Evolutionary conservation across 2,329 filamentous ascomycete species (phyloP).

Genomic region (Fusarium domesticum): DNA sequence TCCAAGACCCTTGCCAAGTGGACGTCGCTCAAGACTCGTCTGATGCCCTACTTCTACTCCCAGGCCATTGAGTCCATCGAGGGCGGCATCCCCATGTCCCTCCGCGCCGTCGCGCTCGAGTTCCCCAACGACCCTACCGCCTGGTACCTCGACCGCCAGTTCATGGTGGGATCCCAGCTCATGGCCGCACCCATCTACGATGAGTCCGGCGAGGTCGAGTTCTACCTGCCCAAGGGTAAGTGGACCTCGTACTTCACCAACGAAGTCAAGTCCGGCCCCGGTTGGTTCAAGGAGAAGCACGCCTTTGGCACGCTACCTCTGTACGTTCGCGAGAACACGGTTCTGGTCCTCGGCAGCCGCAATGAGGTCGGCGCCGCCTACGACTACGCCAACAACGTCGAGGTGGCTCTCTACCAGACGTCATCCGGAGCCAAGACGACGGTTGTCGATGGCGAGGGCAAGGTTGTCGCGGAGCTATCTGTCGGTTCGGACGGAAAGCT

Average conservation of each 20-base stretch:
- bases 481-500: constrained; percentile 41
- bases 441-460: constrained; percentile 44
- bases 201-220: constrained; percentile 60
- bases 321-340: constrained; percentile 53
- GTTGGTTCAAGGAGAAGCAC: constrained; percentile 60
- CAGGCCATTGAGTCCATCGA: constrained; percentile 42
- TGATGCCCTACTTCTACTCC: constrained; percentile 52
- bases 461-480: constrained; percentile 38
- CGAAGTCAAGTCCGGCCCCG: constrained; percentile 47
- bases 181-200: constrained; percentile 64
- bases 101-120: constrained; percentile 65
- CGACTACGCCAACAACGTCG: constrained; percentile 46
- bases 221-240: constrained; percentile 56
- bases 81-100: constrained; percentile 57
- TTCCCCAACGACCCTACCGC: constrained; percentile 68
- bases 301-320: constrained; percentile 57
- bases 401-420: constrained; percentile 46
- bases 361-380: constrained; percentile 43
- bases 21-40: constrained; percentile 48
- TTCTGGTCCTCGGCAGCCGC: constrained; percentile 45
- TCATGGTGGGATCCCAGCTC: constrained; percentile 66
- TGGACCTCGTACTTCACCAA: constrained; percentile 50
- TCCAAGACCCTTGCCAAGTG: constrained; percentile 48
- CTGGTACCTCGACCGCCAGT: constrained; percentile 67
- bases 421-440: constrained; percentile 40